Conservation (phyloP, 352 stramenopile species). For the Globisporangium viniferum region DNA sequence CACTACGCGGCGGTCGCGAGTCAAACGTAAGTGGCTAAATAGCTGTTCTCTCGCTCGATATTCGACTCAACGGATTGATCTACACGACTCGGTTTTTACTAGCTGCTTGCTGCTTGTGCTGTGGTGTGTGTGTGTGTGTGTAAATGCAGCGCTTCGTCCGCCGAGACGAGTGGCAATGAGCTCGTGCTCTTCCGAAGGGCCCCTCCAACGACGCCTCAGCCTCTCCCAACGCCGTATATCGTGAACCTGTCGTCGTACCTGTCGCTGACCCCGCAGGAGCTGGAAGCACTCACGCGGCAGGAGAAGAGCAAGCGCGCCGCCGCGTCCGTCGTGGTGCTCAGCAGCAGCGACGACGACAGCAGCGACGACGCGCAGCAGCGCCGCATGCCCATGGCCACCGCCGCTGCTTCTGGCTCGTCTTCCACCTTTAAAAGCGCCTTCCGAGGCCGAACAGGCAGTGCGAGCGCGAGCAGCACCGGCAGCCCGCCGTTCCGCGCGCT, state of each 20-base stretch:
- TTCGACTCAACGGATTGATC: background rate
- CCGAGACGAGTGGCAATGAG: constrained; percentile 26
- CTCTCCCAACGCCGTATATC: constrained; percentile 9
- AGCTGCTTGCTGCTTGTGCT: background rate
- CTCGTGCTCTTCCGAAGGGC: constrained; percentile 34
- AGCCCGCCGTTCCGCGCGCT: constrained; percentile 32
- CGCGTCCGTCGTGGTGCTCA: background rate
- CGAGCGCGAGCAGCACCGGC: constrained; percentile 28
- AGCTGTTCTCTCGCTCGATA: background rate
- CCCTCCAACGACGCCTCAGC: no score
- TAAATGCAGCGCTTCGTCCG: constrained; percentile 2
- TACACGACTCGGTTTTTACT: background rate
- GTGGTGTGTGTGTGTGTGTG: background rate
- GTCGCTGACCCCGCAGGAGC: constrained; percentile 40
- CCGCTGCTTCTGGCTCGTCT: background rate
- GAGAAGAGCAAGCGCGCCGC: constrained; percentile 27
- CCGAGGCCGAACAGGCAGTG: constrained; percentile 21
- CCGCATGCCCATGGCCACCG: background rate
- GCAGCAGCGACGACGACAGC: constrained; percentile 13
- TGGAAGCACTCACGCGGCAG: constrained; percentile 35
- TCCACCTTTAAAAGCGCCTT: background rate
- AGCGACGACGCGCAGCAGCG: constrained; percentile 14
- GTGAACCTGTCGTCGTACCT: constrained; percentile 45
- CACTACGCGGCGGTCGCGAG: constrained; percentile 53
- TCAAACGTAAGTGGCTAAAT: constrained; percentile 23